Evolutionary conservation across 2,329 filamentous ascomycete species (phyloP).

Genomic region (Colletotrichum scovillei): DNA sequence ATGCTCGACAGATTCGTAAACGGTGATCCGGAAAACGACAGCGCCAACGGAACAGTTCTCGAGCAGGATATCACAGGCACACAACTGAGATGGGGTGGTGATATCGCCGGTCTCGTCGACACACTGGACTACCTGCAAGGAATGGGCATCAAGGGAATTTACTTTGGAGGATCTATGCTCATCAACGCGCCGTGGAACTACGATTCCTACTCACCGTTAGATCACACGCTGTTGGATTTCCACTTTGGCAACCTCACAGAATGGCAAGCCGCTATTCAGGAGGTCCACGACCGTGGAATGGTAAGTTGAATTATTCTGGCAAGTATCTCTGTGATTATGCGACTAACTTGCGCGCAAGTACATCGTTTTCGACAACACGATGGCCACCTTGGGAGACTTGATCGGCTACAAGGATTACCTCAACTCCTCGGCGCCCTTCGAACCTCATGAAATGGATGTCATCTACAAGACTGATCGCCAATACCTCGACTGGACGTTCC

Average conservation of each 20-base stretch:
- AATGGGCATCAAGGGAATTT: slow-evolving; percentile 72
- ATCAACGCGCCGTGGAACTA: slow-evolving; percentile 74
- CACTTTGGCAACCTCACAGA: slow-evolving; percentile 70
- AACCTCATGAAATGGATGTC: slow-evolving; percentile 65
- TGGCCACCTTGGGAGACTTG: slow-evolving; percentile 73
- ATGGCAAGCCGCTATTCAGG: slow-evolving; percentile 67
- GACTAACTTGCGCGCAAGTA: slow-evolving; percentile 74
- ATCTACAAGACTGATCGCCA: slow-evolving; percentile 64
- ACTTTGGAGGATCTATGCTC: slow-evolving; percentile 71
- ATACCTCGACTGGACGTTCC: slow-evolving; percentile 69
- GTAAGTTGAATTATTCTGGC: slow-evolving; percentile 53
- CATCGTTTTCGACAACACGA: slow-evolving; percentile 73
- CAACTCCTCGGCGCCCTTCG: slow-evolving; percentile 68
- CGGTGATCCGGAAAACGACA: slow-evolving; percentile 72
- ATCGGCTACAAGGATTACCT: slow-evolving; percentile 71
- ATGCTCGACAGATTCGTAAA: slow-evolving; percentile 74
- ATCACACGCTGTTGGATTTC: slow-evolving; percentile 72
- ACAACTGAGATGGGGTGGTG: slow-evolving; percentile 73
- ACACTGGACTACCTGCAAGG: slow-evolving; percentile 73
- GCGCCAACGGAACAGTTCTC: slow-evolving; percentile 69
- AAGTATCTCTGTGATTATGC: slow-evolving; percentile 43
- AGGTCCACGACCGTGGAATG: slow-evolving; percentile 70
- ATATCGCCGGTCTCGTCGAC: slow-evolving; percentile 69
- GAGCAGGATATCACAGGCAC: slow-evolving; percentile 71
- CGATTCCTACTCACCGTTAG: slow-evolving; percentile 68